phyloP scores from a whole-genome alignment of 2,329 filamentous ascomycete species.

The Colletotrichum tamarilloi region DNA sequence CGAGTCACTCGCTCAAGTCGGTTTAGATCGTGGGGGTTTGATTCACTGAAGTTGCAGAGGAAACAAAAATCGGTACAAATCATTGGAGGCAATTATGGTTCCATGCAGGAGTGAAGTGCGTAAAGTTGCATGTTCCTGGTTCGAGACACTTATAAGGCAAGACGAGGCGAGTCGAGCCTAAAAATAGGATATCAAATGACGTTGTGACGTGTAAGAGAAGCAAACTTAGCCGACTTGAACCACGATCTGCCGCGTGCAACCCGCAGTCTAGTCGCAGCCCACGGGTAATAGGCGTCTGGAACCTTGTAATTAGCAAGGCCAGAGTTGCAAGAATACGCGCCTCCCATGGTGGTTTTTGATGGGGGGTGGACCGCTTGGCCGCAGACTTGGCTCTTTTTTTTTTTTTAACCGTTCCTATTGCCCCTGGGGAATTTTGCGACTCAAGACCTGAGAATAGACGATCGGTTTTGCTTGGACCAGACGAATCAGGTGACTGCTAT shows the following conservation, averaged over 20 bases:
- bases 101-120: slow-evolving; percentile 28
- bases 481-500: neutral
- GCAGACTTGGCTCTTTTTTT: slow-evolving; percentile 10
- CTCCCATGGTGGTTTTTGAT: neutral
- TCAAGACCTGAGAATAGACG: neutral
- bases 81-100: slow-evolving; percentile 26
- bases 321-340: slow-evolving; percentile 10
- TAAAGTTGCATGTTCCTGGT: slow-evolving; percentile 31
- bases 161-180: slow-evolving; percentile 30
- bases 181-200: slow-evolving; percentile 27
- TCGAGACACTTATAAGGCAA: slow-evolving; percentile 26
- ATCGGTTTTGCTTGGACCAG: neutral
- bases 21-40: slow-evolving; percentile 2
- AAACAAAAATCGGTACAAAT: slow-evolving; percentile 14
- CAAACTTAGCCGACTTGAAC: slow-evolving; percentile 32
- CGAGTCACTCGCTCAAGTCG: neutral
- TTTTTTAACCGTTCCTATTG: neutral
- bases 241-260: slow-evolving; percentile 20
- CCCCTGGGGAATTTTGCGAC: neutral
- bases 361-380: neutral
- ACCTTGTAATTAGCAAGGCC: slow-evolving; percentile 27
- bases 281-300: slow-evolving; percentile 18
- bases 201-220: slow-evolving; percentile 32
- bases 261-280: slow-evolving; percentile 14
- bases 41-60: neutral